Evolutionary conservation across 345 rosid species (phyloP), one percentile per base, ranked within the genome.

Genomic region (Syzygium oleosum): DNA sequence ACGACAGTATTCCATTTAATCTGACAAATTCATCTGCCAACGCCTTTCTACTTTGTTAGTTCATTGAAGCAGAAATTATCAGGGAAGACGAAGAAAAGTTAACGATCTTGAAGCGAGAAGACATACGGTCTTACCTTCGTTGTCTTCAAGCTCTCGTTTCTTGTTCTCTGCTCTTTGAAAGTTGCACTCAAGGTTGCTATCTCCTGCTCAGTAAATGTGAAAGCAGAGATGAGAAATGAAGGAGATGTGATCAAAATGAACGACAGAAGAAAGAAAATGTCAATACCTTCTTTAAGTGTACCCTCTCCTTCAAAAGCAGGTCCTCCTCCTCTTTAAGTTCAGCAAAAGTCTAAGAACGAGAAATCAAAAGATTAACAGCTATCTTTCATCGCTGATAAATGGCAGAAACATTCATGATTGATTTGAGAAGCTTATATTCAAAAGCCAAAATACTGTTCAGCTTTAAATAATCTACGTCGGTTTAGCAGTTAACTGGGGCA

Each of bases 301-400:
- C 41, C 88, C 91, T 94, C 90, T 97, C 98, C 90, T 94, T 93
- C 91, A 94, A 85, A 83, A 95, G 92, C 86, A 88, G 77, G 79
- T 34, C 89, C 89, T 94, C 98, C 91, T 95, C 98, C 55, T 91
- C 92, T 87, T 92, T 93, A 31, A 97, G 98, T 90, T 95, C 98
- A 85, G 94, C 95, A 91, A 93, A 94, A 2, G 97, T 94, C 99
- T 97, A 93, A 38, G 87, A 86, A 52, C 85, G 38, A 41, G 27
- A 87, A 73, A 84, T 17, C 46, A 29, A 10, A 52, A 41, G 29
- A 23, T 73, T 53, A 84, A 53, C 12, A 63, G 27, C 84, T 34
- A 22, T 52, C 84, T 63, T 52, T 38, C 83, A 9, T 73, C 83
- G 38, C 49, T 38, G 49, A 73, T 38, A 34, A 73, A 10, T 19